A percentile compares a stretch with the other conserved stretches of the same genome.
Evolutionary conservation across 2,329 filamentous ascomycete species (phyloP).

Genomic region (Cladosporium sp.): DNA sequence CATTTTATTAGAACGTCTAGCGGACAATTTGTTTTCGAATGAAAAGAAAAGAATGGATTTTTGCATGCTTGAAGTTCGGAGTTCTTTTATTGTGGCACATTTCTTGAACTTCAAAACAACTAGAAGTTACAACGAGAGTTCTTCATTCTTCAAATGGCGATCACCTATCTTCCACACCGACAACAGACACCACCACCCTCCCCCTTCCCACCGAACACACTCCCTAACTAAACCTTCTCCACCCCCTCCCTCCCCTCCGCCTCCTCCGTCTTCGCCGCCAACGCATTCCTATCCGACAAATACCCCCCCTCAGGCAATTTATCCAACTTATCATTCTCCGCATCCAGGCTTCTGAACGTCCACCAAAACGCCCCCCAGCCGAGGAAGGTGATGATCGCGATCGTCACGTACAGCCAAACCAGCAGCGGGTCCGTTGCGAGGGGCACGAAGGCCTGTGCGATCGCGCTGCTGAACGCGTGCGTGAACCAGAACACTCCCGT

Average conservation of each 20-base stretch:
- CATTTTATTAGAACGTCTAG: no score
- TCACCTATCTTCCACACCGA: no score
- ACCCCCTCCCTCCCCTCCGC: not conserved
- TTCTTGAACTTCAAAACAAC: no score
- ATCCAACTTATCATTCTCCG: constrained; percentile 8
- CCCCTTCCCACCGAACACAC: no score
- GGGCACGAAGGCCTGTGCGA: constrained; percentile 60
- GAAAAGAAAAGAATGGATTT: no score
- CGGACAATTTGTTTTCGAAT: no score
- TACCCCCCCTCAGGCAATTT: constrained; percentile 11
- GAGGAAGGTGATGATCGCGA: constrained; percentile 9
- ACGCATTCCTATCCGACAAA: constrained; percentile 6
- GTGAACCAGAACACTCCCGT: constrained; percentile 58
- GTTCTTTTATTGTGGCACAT: no score
- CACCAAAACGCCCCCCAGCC: constrained; percentile 10
- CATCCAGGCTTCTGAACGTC: constrained; percentile 8
- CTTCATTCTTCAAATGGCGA: no score
- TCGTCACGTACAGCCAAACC: constrained; percentile 52
- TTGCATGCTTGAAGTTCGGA: no score
- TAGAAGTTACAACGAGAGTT: no score
- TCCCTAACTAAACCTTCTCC: no score
- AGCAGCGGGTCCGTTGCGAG: constrained; percentile 60
- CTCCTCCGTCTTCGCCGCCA: constrained; percentile 7
- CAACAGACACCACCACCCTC: no score
- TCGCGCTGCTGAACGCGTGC: constrained; percentile 53